These are phyloP conservation scores for Phytophthora parvispora DNA, from an alignment of 352 stramenopile genomes.

Conservation along the genomic window DNA sequence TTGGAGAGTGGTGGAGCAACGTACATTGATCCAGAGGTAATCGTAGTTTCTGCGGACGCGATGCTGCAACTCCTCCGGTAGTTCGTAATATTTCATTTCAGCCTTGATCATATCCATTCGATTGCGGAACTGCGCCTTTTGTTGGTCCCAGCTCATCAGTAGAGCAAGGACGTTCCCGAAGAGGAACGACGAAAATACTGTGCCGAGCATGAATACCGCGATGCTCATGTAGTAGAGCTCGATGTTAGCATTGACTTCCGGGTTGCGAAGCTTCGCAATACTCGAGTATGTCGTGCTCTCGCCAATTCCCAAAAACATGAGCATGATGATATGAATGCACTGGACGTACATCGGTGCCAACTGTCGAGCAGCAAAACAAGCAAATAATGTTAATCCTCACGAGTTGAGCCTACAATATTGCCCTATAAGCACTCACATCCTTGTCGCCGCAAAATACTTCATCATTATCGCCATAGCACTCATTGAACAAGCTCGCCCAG, in stretches of 20 bases:
- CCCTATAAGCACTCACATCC: conserved; percentile 40
- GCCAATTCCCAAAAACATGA: conserved; percentile 86
- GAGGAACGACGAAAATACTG: conserved; percentile 76
- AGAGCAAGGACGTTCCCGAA: conserved; percentile 85
- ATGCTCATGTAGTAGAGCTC: conserved; percentile 79
- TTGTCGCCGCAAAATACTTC: conserved; percentile 42
- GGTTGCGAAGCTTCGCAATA: conserved; percentile 63
- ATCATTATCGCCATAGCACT: conserved; percentile 50
- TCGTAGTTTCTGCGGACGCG: conserved; percentile 85
- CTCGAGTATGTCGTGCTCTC: conserved; percentile 70
- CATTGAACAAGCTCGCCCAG: conserved; percentile 79
- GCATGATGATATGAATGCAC: conserved; percentile 75
- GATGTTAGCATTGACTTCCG: conserved; percentile 45
- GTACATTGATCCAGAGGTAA: conserved; percentile 88
- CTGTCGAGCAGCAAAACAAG: conserved; percentile 13
- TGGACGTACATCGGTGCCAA: conserved; percentile 79
- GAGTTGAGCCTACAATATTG: neutral
- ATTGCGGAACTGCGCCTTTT: conserved; percentile 83
- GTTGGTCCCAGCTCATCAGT: conserved; percentile 87
- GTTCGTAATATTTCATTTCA: conserved; percentile 86
- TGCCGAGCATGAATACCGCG: conserved; percentile 74
- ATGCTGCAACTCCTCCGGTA: conserved; percentile 78
- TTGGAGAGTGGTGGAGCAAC: conserved; percentile 6
- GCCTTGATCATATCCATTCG: conserved; percentile 89
- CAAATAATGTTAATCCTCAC: neutral